A percentile compares a stretch with the other conserved stretches of the same genome.
Evolutionary conservation across 2,329 filamentous ascomycete genomes (phyloP).

Genomic region (Fusarium sp.): DNA sequence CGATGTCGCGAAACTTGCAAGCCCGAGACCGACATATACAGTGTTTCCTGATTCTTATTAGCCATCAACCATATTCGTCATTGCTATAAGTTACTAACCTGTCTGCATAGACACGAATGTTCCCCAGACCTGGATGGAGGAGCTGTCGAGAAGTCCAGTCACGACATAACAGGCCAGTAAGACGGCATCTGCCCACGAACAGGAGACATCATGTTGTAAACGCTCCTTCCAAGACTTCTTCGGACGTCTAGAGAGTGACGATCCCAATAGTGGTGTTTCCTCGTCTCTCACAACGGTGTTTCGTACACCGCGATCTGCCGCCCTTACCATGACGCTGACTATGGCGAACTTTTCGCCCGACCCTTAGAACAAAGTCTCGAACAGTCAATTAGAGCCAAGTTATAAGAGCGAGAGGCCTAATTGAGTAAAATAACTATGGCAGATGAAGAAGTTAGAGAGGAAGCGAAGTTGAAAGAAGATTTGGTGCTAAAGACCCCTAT

Average conservation of each 20-base stretch:
- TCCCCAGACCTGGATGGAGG: conserved; percentile 80
- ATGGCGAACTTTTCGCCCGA: no score
- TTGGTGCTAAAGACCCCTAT: conserved; percentile 29
- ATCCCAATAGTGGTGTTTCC: conserved; percentile 35
- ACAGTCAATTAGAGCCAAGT: fast-evolving
- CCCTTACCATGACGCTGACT: conserved; percentile 11
- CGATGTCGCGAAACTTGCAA: conserved; percentile 37
- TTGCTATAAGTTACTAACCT: conserved; percentile 58
- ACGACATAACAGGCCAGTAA: conserved; percentile 79
- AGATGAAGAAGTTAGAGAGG: background rate
- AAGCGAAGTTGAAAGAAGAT: conserved; percentile 24
- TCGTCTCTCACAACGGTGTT: conserved; percentile 20
- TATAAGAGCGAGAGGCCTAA: background rate
- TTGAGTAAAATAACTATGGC: background rate
- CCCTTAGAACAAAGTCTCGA: fast-evolving
- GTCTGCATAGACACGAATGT: conserved; percentile 89
- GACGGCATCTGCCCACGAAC: conserved; percentile 73
- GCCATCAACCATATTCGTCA: background rate
- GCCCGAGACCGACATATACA: conserved; percentile 79
- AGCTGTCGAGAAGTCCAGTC: conserved; percentile 81
- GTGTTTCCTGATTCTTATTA: conserved; percentile 70
- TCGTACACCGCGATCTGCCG: background rate
- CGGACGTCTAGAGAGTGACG: background rate
- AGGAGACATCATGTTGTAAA: conserved; percentile 44
- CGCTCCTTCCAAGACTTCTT: conserved; percentile 8